Conservation (phyloP, 192 early-diverging fungal species). For the Linnemannia schmuckeri region DNA sequence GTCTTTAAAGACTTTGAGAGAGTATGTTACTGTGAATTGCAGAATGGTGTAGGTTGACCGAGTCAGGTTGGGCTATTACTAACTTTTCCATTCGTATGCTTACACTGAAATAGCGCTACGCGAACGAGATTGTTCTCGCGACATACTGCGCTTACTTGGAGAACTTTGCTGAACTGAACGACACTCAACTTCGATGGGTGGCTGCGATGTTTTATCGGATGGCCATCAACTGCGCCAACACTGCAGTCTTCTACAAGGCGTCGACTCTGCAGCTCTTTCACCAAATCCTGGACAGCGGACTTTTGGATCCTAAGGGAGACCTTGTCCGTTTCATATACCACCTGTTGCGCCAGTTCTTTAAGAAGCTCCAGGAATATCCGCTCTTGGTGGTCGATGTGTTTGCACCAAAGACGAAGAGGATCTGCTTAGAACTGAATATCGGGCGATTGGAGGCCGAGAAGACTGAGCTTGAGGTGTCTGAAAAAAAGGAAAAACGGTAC, state of each 20-base stretch:
- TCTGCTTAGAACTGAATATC: slow-evolving; percentile 53
- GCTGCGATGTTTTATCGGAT: slow-evolving; percentile 77
- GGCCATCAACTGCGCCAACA: slow-evolving; percentile 68
- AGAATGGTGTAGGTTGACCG: background rate
- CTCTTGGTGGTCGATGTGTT: slow-evolving; percentile 70
- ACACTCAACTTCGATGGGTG: slow-evolving; percentile 63
- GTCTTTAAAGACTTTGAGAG: slow-evolving; percentile 61
- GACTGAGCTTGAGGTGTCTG: background rate
- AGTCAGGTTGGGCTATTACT: slow-evolving; percentile 37
- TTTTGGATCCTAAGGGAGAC: slow-evolving; percentile 37
- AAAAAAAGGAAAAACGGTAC: slow-evolving; percentile 48
- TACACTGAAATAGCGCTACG: slow-evolving; percentile 61
- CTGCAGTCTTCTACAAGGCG: slow-evolving; percentile 73
- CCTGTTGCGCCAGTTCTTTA: slow-evolving; percentile 67
- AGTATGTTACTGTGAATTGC: slow-evolving; percentile 58
- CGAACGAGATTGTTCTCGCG: slow-evolving; percentile 61
- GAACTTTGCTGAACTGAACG: slow-evolving; percentile 65
- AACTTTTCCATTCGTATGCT: slow-evolving; percentile 9
- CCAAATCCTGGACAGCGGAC: slow-evolving; percentile 58
- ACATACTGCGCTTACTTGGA: slow-evolving; percentile 71
- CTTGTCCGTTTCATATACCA: slow-evolving; percentile 69
- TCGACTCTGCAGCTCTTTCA: slow-evolving; percentile 76
- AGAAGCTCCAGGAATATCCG: slow-evolving; percentile 66
- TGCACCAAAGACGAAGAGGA: slow-evolving; percentile 59
- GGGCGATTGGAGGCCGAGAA: slow-evolving; percentile 25